A percentile compares a stretch with the other conserved stretches of the same genome.
Evolutionary conservation across 768 basidiomycete species (phyloP).

Genomic region (Hypholoma sublateritium): DNA sequence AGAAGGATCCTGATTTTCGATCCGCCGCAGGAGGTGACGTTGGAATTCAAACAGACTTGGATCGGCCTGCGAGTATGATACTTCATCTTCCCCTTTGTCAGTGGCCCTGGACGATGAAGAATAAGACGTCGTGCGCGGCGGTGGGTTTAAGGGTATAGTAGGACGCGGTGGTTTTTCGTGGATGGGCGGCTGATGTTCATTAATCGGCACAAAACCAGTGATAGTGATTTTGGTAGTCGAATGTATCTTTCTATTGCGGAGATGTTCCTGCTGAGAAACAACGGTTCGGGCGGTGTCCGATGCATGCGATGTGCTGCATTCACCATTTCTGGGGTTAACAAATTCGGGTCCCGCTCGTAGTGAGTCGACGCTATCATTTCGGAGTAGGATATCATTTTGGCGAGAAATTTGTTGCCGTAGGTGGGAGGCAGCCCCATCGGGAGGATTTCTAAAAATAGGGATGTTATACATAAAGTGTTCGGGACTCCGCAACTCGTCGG

Average conservation of each 20-base stretch:
- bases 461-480: constrained; percentile 43
- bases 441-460: constrained; percentile 24
- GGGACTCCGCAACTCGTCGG: constrained; percentile 15
- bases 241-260: neutral
- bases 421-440: constrained; percentile 4
- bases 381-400: constrained; percentile 10
- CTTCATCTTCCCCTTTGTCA: constrained; percentile 32
- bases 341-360: constrained; percentile 5
- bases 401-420: constrained; percentile 11
- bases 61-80: constrained; percentile 32
- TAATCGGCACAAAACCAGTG: constrained; percentile 34
- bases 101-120: constrained; percentile 37
- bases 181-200: constrained; percentile 22
- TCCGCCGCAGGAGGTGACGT: constrained; percentile 39
- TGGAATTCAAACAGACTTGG: constrained; percentile 36
- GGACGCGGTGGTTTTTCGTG: constrained; percentile 15
- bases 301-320: neutral
- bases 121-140: constrained; percentile 32
- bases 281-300: constrained; percentile 1
- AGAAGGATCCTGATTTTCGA: constrained; percentile 36
- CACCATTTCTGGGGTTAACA: neutral
- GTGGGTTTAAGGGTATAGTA: constrained; percentile 29
- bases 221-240: constrained; percentile 32
- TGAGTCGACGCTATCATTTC: constrained; percentile 3
- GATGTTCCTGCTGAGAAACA: neutral